A percentile compares a stretch with the other conserved stretches of the same genome.
phyloP scores from a whole-genome alignment of 2,329 filamentous ascomycete genomes.

The Cytospora piceicola region DNA sequence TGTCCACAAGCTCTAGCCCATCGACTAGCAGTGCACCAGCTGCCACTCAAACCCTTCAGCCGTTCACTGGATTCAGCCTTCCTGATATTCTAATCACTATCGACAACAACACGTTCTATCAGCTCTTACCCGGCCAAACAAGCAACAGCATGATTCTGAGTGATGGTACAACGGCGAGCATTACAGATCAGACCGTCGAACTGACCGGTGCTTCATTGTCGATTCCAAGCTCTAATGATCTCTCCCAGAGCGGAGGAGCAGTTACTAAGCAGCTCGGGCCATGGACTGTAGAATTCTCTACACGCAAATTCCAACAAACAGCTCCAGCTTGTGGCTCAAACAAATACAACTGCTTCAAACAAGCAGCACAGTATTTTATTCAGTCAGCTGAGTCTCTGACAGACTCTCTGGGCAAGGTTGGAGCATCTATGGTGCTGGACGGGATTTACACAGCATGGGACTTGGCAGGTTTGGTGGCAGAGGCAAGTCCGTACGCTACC shows the following conservation, averaged over 20 bases:
- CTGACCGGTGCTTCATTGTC: background rate
- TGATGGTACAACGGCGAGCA: conserved; percentile 10
- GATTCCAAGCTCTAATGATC: conserved; percentile 5
- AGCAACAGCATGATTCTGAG: conserved; percentile 8
- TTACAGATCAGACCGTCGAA: background rate
- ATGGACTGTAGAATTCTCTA: conserved; percentile 1
- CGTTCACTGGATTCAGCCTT: background rate
- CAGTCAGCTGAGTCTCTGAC: background rate
- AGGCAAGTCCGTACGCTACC: background rate
- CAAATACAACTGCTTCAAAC: background rate
- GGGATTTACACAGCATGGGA: background rate
- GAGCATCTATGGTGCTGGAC: background rate
- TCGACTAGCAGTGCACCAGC: background rate
- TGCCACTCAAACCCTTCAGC: background rate
- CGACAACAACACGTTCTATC: background rate
- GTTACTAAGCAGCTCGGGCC: conserved; percentile 7
- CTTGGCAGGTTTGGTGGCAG: background rate
- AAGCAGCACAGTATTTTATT: background rate
- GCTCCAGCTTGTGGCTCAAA: background rate
- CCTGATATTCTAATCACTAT: background rate
- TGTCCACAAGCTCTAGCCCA: background rate
- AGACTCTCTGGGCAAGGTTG: background rate
- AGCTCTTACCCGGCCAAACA: background rate
- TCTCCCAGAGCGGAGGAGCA: background rate
- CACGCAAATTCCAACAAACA: background rate